Evolutionary conservation across 2,329 filamentous ascomycete species (phyloP).

Genomic region (Diaporthe helianthi): DNA sequence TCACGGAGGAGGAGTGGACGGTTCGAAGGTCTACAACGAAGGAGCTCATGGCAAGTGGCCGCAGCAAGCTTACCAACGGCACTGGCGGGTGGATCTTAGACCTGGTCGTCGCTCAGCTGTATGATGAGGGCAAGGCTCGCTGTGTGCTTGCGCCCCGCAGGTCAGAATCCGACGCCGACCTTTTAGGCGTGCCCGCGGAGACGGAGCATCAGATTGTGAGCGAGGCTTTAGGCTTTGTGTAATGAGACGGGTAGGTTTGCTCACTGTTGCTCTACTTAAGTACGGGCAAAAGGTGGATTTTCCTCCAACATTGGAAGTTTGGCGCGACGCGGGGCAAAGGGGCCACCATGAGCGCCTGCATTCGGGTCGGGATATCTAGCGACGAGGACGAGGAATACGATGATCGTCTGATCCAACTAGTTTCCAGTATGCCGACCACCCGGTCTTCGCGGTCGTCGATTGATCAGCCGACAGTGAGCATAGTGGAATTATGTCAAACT

Average conservation of each 20-base stretch:
- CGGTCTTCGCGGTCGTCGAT: background rate
- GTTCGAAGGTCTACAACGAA: slow-evolving; percentile 28
- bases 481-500: background rate
- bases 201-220: slow-evolving; percentile 39
- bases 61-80: slow-evolving; percentile 38
- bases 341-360: background rate
- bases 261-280: too few relatives aligned
- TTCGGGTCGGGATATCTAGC: slow-evolving; percentile 4
- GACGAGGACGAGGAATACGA: background rate
- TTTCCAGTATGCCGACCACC: background rate
- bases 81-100: slow-evolving; percentile 40
- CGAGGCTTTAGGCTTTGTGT: slow-evolving; percentile 36
- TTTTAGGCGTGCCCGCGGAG: slow-evolving; percentile 42
- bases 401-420: background rate
- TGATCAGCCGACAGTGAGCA: background rate
- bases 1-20: slow-evolving; percentile 38
- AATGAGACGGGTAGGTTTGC: background rate
- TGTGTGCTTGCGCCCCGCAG: slow-evolving; percentile 39
- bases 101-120: slow-evolving; percentile 42
- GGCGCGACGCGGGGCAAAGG: slow-evolving; percentile 4
- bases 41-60: slow-evolving; percentile 24
- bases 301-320: too few relatives aligned
- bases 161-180: slow-evolving; percentile 39
- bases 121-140: slow-evolving; percentile 40
- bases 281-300: background rate